Evolutionary conservation across 1,139 yeast genomes (phyloP), one percentile per base, ranked within the genome.

Genomic region (Magnusiomyces suaveolens): DNA sequence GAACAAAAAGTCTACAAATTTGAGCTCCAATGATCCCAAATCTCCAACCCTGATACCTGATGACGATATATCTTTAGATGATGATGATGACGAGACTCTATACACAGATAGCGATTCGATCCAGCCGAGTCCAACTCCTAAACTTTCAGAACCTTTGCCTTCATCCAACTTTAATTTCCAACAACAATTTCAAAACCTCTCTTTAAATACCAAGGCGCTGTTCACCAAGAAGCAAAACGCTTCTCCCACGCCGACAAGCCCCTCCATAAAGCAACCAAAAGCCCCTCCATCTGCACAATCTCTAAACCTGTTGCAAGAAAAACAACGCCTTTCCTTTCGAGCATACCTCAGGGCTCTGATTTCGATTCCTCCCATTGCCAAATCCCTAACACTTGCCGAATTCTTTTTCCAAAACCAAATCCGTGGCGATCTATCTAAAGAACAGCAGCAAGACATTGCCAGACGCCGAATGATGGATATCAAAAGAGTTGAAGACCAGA

Each of bases 321-420:
- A 81, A 60, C 77, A 87, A 60, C 73, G 97, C 48, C 75, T 88
- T 21, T 79, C 94, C 0, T 70, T 90, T 46, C 73, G 97, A 54
- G 87, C 90, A 0, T 90, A 85, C 64, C 63, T 90, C 53, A 73
- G 76, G 46, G 68, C 75, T 3, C 69, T 89, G 23, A 63, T 79
- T 3, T 72, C 76, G 38, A 77, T 78, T 50, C 75, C 80, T 1
- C 84, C 82, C 52, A 75, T 87, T 0, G 74, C 80, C 1, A 75
- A 77, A 55, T 78, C 83, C 43, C 69, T 72, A 0, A 71, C 75
- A 2, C 73, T 88, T 53, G 65, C 71, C 36, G 72, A 72, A 33
- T 90, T 90, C 63, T 61, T 87, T 6, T 67, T 69, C 52, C 69
- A 72, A 24, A 73, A 72, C 23, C 64, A 69, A 20, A 68, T 80